Evolutionary conservation across 768 basidiomycete species (phyloP).

Genomic region (Chalciporus sphaerocephalus): DNA sequence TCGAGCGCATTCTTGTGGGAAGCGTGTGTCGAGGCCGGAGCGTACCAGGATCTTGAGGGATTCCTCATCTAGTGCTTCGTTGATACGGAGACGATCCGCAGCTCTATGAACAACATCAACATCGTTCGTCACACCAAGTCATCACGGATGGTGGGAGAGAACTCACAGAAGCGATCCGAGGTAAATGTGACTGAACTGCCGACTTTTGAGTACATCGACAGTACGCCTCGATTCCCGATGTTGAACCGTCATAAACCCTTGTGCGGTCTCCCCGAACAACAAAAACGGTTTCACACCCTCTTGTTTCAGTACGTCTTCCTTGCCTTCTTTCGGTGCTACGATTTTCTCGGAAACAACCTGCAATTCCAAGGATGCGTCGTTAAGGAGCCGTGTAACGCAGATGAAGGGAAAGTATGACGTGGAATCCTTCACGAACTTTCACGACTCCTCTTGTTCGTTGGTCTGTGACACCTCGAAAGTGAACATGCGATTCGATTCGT

Average conservation of each 20-base stretch:
- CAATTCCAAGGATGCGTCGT: neutral
- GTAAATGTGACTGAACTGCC: slow-evolving; percentile 1
- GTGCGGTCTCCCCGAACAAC: slow-evolving; percentile 37
- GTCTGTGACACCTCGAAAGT: slow-evolving; percentile 53
- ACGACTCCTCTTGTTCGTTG: slow-evolving; percentile 54
- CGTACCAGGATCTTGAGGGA: slow-evolving; percentile 25
- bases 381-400: neutral
- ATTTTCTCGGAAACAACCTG: slow-evolving; percentile 16
- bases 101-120: slow-evolving; percentile 8
- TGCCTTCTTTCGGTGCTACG: slow-evolving; percentile 2
- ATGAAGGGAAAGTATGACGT: slow-evolving; percentile 28
- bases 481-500: slow-evolving; percentile 45
- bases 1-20: slow-evolving; percentile 12
- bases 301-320: slow-evolving; percentile 6
- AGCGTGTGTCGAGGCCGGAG: slow-evolving; percentile 29
- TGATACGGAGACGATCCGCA: slow-evolving; percentile 22
- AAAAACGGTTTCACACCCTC: slow-evolving; percentile 25
- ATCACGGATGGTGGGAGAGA: neutral
- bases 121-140: neutral
- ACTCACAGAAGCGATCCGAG: slow-evolving; percentile 22
- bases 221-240: slow-evolving; percentile 13
- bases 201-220: neutral
- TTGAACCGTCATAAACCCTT: slow-evolving; percentile 38
- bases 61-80: slow-evolving; percentile 21
- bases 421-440: slow-evolving; percentile 40